Evolutionary conservation across 495 filamentous ascomycete species (phyloP).

Genomic region (Mytilinidion resinicola): DNA sequence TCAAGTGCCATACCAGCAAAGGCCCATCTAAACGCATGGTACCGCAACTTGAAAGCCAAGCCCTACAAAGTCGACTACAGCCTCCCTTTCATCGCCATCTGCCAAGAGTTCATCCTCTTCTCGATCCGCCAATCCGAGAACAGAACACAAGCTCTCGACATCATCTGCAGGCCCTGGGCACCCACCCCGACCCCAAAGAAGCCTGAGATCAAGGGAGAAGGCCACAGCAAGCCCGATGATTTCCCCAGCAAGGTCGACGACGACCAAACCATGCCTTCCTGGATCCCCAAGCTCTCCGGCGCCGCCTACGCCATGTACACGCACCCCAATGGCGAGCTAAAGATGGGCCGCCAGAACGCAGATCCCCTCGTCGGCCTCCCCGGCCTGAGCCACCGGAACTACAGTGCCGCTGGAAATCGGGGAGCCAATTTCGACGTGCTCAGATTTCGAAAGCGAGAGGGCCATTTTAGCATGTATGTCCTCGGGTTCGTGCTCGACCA

Average conservation of each 20-base stretch:
- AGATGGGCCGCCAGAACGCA: constrained; percentile 31
- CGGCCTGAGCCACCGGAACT: constrained; percentile 14
- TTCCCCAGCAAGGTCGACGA: not conserved
- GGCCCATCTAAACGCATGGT: not conserved
- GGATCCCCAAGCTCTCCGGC: not conserved
- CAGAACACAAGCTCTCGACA: constrained; percentile 1
- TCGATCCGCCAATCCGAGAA: constrained; percentile 16
- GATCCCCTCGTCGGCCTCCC: constrained; percentile 36
- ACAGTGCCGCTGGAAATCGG: constrained; percentile 26
- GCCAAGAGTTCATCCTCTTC: constrained; percentile 20
- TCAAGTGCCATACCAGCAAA: not conserved
- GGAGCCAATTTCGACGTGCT: not conserved
- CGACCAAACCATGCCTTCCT: constrained; percentile 5
- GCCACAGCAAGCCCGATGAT: not conserved
- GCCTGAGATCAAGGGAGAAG: not conserved
- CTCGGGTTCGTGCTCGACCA: constrained; percentile 33
- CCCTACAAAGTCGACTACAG: constrained; percentile 28
- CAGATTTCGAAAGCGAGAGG: not conserved
- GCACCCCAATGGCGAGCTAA: not conserved
- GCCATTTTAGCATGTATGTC: constrained; percentile 34
- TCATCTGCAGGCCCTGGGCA: constrained; percentile 18
- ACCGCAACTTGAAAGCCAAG: not conserved
- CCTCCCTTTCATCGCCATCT: constrained; percentile 25
- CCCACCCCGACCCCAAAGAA: not conserved
- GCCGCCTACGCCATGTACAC: not conserved